These are phyloP conservation scores for Aureobasidium sp. DNA, from an alignment of 2,329 filamentous ascomycete species.

Conservation along the genomic window DNA sequence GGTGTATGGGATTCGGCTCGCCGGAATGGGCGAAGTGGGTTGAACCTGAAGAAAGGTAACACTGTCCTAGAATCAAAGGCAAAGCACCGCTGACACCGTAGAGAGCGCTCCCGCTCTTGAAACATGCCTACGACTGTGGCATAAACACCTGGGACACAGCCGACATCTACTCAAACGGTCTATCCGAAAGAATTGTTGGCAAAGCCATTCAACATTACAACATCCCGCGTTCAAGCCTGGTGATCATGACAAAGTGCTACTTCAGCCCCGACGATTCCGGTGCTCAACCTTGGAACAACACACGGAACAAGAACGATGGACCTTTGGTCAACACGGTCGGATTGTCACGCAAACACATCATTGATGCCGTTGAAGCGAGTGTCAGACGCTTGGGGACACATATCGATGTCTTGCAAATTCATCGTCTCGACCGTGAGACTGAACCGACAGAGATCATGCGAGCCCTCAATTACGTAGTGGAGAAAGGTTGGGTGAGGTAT, in stretches of 20 bases:
- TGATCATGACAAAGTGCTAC: conserved; percentile 60
- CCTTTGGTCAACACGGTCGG: conserved; percentile 45
- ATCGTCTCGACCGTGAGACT: conserved; percentile 50
- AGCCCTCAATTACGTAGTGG: conserved; percentile 47
- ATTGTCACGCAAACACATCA: conserved; percentile 56
- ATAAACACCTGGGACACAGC: conserved; percentile 57
- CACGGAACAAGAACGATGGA: conserved; percentile 39
- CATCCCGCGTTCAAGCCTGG: conserved; percentile 58
- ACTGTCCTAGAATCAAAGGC: too few relatives aligned
- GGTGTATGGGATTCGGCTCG: not conserved
- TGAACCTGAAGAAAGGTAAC: too few relatives aligned
- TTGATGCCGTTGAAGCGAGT: conserved; percentile 56
- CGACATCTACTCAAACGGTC: conserved; percentile 57
- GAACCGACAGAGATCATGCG: conserved; percentile 55
- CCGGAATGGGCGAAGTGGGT: not conserved
- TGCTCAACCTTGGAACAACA: too few relatives aligned
- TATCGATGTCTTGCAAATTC: conserved; percentile 57
- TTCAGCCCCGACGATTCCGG: too few relatives aligned
- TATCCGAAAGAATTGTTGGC: conserved; percentile 58
- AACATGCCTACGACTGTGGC: conserved; percentile 56
- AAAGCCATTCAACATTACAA: conserved; percentile 59
- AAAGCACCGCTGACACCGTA: too few relatives aligned
- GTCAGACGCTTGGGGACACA: conserved; percentile 51
- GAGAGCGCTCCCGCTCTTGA: conserved; percentile 50
- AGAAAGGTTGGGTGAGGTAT: conserved; percentile 50